A percentile compares a stretch with the other conserved stretches of the same genome.
Conservation (phyloP, 1,284 basidiomycete genomes). For the Cutaneotrichosporon mucoides region DNA sequence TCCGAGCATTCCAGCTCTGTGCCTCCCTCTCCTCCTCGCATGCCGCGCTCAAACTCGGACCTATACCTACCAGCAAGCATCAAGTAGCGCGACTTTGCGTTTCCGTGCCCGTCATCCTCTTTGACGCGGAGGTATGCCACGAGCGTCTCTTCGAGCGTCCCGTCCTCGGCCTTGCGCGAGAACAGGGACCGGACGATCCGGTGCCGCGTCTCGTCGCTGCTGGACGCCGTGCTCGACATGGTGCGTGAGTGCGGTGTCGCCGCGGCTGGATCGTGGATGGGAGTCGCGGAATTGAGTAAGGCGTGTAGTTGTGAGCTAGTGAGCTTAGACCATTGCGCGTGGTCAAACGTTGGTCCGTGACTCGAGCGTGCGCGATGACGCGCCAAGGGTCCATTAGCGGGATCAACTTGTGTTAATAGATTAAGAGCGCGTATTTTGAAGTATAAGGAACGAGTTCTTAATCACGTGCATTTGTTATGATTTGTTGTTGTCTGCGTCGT, state of each 20-base stretch:
- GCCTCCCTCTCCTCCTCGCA: too few species aligned
- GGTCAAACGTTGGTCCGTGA: too few species aligned
- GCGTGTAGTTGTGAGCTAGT: not conserved
- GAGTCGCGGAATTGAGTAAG: not conserved
- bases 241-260: not conserved
- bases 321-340: too few species aligned
- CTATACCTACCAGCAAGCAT: constrained; percentile 73
- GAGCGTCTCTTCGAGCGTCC: constrained; percentile 67
- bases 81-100: constrained; percentile 75
- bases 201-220: constrained; percentile 35
- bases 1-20: too few species aligned
- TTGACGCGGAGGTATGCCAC: constrained; percentile 83
- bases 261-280: not conserved
- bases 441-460: too few species aligned
- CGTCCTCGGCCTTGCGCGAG: constrained; percentile 58
- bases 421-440: too few species aligned
- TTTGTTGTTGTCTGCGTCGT: too few species aligned
- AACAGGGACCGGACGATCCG: constrained; percentile 81
- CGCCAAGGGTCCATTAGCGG: not conserved
- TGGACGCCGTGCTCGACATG: constrained; percentile 1
- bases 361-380: not conserved
- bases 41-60: too few species aligned
- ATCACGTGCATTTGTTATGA: too few species aligned
- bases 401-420: not conserved
- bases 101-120: constrained; percentile 62